A percentile compares a stretch with the other conserved stretches of the same genome.
Conservation (phyloP, 176 grass and related monocot species). For the Oryza australiensis region DNA sequence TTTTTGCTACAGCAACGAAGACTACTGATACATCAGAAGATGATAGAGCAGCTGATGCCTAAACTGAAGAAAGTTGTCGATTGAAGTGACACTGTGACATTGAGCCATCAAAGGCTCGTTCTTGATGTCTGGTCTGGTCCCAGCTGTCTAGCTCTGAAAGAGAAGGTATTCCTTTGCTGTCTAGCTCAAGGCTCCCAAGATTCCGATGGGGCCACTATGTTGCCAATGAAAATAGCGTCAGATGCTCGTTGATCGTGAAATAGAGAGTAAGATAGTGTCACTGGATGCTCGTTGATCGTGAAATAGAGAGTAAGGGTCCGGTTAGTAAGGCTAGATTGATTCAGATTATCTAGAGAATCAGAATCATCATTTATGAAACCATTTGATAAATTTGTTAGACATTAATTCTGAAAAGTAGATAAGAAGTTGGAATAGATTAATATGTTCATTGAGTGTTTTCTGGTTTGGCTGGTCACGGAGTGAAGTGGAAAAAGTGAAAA, state of each 20-base stretch:
- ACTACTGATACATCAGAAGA: not conserved
- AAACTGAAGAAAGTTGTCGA: not conserved
- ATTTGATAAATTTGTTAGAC: no score
- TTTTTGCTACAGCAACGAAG: not conserved
- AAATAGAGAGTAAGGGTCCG: no score
- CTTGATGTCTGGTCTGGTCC: constrained; percentile 22
- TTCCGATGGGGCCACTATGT: not conserved
- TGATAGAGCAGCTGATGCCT: not conserved
- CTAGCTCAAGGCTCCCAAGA: not conserved
- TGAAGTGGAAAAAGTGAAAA: no score
- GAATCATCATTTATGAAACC: no score
- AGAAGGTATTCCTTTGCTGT: constrained; percentile 25
- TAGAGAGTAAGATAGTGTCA: no score
- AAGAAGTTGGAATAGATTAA: no score
- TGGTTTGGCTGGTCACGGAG: no score
- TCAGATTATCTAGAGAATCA: no score
- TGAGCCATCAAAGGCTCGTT: constrained; percentile 11
- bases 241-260: constrained; percentile 21
- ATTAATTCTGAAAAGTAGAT: no score
- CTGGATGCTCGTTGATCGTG: no score
- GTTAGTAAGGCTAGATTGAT: no score
- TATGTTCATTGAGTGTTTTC: no score
- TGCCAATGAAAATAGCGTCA: not conserved
- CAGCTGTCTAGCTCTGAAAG: constrained; percentile 21
- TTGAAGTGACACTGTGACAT: not conserved